Base-by-base conservation (phyloP, 2,329 filamentous ascomycete genomes). In the Acephala macrosclerotiorum region DNA sequence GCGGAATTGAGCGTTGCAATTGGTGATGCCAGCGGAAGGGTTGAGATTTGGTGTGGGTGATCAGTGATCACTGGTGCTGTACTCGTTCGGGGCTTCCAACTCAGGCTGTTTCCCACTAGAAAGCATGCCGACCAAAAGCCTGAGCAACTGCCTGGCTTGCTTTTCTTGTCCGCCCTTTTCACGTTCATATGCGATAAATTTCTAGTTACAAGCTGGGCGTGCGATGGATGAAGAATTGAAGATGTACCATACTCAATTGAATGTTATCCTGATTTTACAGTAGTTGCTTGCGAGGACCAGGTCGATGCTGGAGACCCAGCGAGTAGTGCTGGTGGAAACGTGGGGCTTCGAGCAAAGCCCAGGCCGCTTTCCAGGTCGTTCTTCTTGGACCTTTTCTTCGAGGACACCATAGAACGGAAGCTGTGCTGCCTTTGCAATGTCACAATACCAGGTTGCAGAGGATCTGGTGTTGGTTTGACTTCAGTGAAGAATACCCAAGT, bases 401-500 rank as follows among this genome's bases (percentile, higher is more conserved):
- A 33, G 20, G 64, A 63, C 5, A 63, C 25, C 2, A 60, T 36
- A 8, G 45, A 63, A 2, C 38, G 26, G 33, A 66, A 60, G 40
- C 55, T 63, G 56, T 65, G 29, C n/a, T 60, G 35, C 2, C 63
- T 49, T 33, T 61, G 26, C 5, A 61, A 33, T 6, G 36, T 58
- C 22, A 60, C 57, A 8, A 36, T 35, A 22, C 45, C 47, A 6
- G 56, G 63, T 11, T 64, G 12, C 20, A 36, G 16, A 38, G 59
- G 53, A 40, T 49, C 29, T 2, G 14, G 4, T 9, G 45, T 12
- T 8, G 57, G 57, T 25, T 57, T 40, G 2, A 65, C 53, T 51
- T 64, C 67, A 3, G 62, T 66, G 26, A 67, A 64, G 8, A 61
- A 25, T 14, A 72, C 63, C 69, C 70, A 72, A n/a, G 33, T 35